A percentile compares a stretch with the other conserved stretches of the same genome.
These are phyloP conservation scores for Chrysoporthe puriensis DNA, from an alignment of 2,329 filamentous ascomycete genomes.

Conservation along the genomic window DNA sequence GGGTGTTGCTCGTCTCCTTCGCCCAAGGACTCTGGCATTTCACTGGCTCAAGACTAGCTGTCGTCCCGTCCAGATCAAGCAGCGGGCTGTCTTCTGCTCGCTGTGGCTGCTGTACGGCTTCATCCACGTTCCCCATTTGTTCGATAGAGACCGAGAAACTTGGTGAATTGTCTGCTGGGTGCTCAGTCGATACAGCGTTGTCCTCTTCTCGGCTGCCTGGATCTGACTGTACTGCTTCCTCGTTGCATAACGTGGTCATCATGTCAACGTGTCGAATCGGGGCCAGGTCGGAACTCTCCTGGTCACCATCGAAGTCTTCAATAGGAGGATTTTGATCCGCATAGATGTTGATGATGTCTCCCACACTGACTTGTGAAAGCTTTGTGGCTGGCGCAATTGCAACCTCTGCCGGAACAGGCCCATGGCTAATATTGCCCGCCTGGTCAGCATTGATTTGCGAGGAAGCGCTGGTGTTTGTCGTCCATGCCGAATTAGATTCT, in stretches of 20 bases:
- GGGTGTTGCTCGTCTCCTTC: not conserved
- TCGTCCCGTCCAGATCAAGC: not conserved
- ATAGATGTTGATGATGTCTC: constrained; percentile 21
- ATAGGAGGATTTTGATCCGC: not conserved
- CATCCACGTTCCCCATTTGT: not conserved
- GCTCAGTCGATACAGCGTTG: not conserved
- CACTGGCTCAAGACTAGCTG: not conserved
- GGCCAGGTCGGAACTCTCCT: not conserved
- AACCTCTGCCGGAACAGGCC: not conserved
- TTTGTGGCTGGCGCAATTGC: not conserved
- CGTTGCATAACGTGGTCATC: not conserved
- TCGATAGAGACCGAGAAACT: not conserved
- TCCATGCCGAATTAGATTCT: constrained; percentile 3
- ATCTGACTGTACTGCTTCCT: not conserved
- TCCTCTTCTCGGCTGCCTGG: not conserved
- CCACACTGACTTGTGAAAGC: constrained; percentile 16
- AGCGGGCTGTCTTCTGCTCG: not conserved
- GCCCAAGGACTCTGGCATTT: constrained; percentile 9
- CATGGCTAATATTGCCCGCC: not conserved
- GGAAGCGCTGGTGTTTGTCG: not conserved
- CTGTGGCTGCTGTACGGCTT: not conserved
- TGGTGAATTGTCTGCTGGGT: not conserved
- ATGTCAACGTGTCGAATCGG: not conserved
- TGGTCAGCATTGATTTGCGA: not conserved
- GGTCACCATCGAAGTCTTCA: not conserved